Percentiles rank a stretch among this genome's conserved stretches.
Conservation (phyloP, 176 grass and related monocot species). For the Zoysia pacifica region DNA sequence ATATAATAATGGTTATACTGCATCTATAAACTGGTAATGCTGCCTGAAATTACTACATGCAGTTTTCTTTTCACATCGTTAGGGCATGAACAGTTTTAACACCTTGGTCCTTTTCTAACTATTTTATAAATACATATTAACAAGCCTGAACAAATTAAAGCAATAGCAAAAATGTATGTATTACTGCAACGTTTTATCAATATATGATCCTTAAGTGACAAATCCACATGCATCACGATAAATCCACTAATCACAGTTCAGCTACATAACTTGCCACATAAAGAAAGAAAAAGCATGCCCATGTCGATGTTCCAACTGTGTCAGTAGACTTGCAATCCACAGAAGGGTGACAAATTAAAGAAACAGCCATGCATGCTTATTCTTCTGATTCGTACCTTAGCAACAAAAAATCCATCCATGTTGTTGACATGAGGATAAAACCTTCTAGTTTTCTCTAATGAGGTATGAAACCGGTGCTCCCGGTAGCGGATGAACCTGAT, state of each 20-base stretch:
- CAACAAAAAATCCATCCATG: conserved; percentile 68
- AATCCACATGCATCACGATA: conserved; percentile 13
- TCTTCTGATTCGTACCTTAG: background rate
- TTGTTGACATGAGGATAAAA: conserved; percentile 99
- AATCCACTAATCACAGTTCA: background rate
- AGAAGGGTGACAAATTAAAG: too few species aligned
- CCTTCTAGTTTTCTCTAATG: conserved; percentile 90
- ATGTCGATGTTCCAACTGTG: background rate
- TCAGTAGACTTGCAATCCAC: background rate
- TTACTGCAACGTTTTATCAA: background rate
- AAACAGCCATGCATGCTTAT: too few species aligned
- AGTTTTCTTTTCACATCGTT: background rate
- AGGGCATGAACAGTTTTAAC: background rate
- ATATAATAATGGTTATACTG: background rate
- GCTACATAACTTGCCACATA: conserved; percentile 27
- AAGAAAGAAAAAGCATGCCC: background rate
- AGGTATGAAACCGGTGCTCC: conserved; percentile 89
- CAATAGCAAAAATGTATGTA: background rate
- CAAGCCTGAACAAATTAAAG: background rate
- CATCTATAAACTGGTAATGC: background rate
- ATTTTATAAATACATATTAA: background rate
- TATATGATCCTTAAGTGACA: background rate
- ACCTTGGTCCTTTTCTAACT: background rate
- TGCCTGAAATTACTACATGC: background rate
- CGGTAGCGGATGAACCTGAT: conserved; percentile 78